phyloP scores from a whole-genome alignment of 192 early-diverging fungal genomes.

The Umbelopsis ramanniana region DNA sequence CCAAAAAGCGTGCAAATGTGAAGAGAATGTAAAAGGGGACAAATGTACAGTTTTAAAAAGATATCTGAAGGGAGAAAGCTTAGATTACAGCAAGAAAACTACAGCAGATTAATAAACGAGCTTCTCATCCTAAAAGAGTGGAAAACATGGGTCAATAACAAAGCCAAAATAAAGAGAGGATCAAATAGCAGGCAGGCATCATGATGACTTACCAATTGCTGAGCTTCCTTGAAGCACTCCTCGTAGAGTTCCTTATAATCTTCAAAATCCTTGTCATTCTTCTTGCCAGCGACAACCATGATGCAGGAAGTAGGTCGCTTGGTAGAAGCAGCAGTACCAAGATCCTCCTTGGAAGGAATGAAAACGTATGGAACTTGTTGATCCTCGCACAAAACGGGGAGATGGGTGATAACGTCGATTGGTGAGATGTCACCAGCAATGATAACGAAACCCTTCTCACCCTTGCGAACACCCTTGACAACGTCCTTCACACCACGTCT shows the following conservation, averaged over 20 bases:
- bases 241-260: constrained; percentile 90
- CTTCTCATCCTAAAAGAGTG: constrained; percentile 31
- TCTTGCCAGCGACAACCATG: constrained; percentile 88
- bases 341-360: constrained; percentile 94
- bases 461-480: constrained; percentile 95
- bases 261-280: constrained; percentile 66
- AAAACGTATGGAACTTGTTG: constrained; percentile 93
- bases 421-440: constrained; percentile 98
- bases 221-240: constrained; percentile 77
- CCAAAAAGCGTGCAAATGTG: constrained; percentile 23
- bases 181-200: too few relatives aligned
- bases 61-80: constrained; percentile 20
- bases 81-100: neutral
- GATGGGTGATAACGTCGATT: constrained; percentile 95
- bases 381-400: constrained; percentile 98
- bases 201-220: constrained; percentile 65
- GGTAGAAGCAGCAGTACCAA: constrained; percentile 89
- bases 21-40: constrained; percentile 17
- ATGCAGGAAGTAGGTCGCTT: constrained; percentile 94
- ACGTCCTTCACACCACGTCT: constrained; percentile 98
- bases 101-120: constrained; percentile 31
- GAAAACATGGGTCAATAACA: neutral
- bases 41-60: constrained; percentile 24
- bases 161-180: neutral
- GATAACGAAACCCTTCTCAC: constrained; percentile 90